Evolutionary conservation across 306 rosid species (phyloP), one percentile per base, ranked within the genome.

Genomic region (Pachyrhizus erosus): DNA sequence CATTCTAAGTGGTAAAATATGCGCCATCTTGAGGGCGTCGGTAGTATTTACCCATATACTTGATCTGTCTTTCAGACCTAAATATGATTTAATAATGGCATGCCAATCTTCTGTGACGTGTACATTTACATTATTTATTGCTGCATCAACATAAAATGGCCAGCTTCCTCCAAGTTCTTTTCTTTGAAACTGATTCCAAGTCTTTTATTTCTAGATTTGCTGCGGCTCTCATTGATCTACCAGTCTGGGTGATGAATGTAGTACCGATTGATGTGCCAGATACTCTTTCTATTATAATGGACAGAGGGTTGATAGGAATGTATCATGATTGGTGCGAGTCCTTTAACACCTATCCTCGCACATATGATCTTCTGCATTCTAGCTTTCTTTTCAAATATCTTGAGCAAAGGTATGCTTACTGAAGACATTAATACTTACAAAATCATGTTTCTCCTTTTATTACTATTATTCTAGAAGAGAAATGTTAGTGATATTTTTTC

Each of bases 281-380:
- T 79, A 91, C 97, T 72, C 91, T 96, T 48, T 80, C 93, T 13
- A 9, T 93, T 40, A 86, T 96, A 76, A 80, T 83, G 71, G 98
- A 93, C 81, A 87, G 98, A 76, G 99, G 99, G 73, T 88, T 96
- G 37, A 88, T 93, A 61, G 98, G 98, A 85, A 79, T 91, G 87
- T 96, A 93, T 81, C 99, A 96, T 54, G 98, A 96, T 86, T 96
- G 98, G 99, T 96, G 99, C 74, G 94, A 96, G 80, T 90, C 99
- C 39, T 87, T 93, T n/a, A 92, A 82, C 52, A 92, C 98, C 65
- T 93, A 96, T 78, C 98, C 99, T 43, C 91, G 97, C 71, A 92
- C 99, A 14, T 93, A 91, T 52, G 97, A 96, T 81, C 94, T 96
- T 29, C 87, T 93, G 24, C 99, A 96, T 85, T 82, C 96, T n/a